Base-by-base conservation (phyloP, 2,329 filamentous ascomycete species). In the Fusarium goolgardi region DNA sequence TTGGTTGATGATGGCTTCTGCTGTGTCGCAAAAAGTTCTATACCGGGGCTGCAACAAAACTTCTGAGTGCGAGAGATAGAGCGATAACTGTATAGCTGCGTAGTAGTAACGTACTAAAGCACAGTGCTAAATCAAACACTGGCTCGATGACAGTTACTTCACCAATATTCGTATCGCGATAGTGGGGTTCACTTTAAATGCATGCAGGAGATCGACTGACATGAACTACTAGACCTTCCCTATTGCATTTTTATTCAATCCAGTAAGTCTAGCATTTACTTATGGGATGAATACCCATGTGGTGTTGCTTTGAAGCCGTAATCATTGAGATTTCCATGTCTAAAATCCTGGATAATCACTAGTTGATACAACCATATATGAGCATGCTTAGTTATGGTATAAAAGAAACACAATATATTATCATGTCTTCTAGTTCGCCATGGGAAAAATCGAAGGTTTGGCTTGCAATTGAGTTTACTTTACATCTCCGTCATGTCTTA, bases 21-120 rank as follows among this genome's bases (percentile, higher is more conserved):
- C 51, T 59, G 57, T 16, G 61, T 70, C 63, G 49, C 58, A 67
- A 70, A 68, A 70, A 68, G 58, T 63, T 67, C 53, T 54, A 63
- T 27, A 55, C 63, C 52, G 27, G 63, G 65, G 64, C 69, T 21
- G 70, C 72, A 41, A 51, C 64, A 57, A 75, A 75, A 63, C 72
- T 82, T 93, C 67, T 84, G 86, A 86, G 67, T 87, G 87, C 70
- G 81, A 85, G 8, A 85, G 62, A 63, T 63, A 58, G 10, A 9
- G 1, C 15, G 60, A 65, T 63, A 34, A 72, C 70, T 59, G 70
- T 72, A 18, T 6, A 5, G 1, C 2, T 7, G 0, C 9, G 1
- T 2, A 1, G 1, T 1, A 4, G 2, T 0, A 1, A 15, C 15
- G 9, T 0, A 4, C 0, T 1, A 1, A 6, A 20, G 4, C 5